These are phyloP conservation scores for Fusarium acutatum DNA, from an alignment of 2,329 filamentous ascomycete species.

Conservation along the genomic window DNA sequence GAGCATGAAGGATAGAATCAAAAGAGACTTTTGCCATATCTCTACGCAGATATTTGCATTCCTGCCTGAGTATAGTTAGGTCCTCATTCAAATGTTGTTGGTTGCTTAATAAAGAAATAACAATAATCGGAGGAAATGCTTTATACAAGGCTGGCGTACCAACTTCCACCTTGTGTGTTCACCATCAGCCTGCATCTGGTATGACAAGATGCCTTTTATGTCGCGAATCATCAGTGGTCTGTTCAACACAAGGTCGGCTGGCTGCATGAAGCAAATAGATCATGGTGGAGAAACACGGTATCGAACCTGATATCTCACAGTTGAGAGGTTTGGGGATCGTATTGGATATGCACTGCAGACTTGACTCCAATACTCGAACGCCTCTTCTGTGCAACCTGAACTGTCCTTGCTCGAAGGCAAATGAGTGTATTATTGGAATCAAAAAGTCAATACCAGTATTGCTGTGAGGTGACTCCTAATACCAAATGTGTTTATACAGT, in stretches of 20 bases:
- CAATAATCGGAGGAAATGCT: not conserved
- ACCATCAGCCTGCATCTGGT: not conserved
- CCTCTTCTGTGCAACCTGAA: not conserved
- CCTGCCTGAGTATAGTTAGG: not conserved
- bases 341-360: not conserved
- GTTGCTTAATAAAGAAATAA: not conserved
- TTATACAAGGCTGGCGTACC: not conserved
- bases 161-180: not conserved
- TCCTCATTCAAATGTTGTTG: not conserved
- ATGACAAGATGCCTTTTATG: slow-evolving; percentile 3
- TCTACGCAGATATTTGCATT: not conserved
- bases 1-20: not conserved
- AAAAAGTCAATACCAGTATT: not conserved
- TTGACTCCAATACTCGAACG: not conserved
- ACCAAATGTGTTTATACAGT: not conserved
- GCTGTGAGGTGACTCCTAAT: not conserved
- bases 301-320: not conserved
- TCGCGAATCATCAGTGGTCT: not conserved
- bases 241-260: slow-evolving; percentile 2
- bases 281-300: not conserved
- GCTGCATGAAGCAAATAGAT: slow-evolving; percentile 16
- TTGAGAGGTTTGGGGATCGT: not conserved
- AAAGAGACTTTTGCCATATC: not conserved
- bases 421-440: not conserved
- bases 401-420: not conserved